Base-by-base conservation (phyloP, 1,284 basidiomycete species). In the Schizophyllum commune region DNA sequence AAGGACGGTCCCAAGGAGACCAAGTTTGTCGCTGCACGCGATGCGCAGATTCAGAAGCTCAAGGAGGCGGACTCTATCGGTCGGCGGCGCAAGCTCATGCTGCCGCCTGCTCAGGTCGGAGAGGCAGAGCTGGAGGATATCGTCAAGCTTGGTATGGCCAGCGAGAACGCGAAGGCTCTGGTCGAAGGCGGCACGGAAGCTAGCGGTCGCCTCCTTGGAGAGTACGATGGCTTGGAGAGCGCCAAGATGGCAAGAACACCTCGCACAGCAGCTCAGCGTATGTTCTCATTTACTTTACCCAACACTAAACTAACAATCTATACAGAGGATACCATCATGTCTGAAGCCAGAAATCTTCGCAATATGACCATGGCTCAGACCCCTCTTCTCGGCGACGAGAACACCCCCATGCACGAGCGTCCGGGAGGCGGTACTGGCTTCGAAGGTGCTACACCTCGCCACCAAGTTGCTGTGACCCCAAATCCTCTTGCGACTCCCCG, bases 1-100 rank as follows among this genome's bases (percentile, higher is more conserved):
- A 77, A 69, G 3, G 78, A 79, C 55, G 74, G 74, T 4, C 71
- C 80, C 11, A 90, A 92, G 66, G 92, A 94, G 69, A 92, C 92
- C 27, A 94, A 96, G 71, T 98, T 97, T 68, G 83, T 97, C 52
- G 88, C 94, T 22, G 92, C 94, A 6, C 88, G 96, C 63, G 96
- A 99, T 72, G 95, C 94, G 1, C 95, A 98, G 72, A 96, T 99
- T 65, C 92, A 96, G 71, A 96, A 96, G 74, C 80, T 98, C 65
- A 96, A 96, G 72, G 96, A 99, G 73, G 95, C 95, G 19, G 95
- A 98, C 73, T 93, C 93, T 61, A 96, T 99, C 62, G 91, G 93
- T 27, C 86, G 94, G 68, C 79, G 97, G 64, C 78, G 94, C 67
- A 93, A 92, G 73, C 80, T 99, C 56, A 85, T 86, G 62, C 80